Conservation (phyloP, 768 basidiomycete species). For the Tylopilus subfusipes region DNA sequence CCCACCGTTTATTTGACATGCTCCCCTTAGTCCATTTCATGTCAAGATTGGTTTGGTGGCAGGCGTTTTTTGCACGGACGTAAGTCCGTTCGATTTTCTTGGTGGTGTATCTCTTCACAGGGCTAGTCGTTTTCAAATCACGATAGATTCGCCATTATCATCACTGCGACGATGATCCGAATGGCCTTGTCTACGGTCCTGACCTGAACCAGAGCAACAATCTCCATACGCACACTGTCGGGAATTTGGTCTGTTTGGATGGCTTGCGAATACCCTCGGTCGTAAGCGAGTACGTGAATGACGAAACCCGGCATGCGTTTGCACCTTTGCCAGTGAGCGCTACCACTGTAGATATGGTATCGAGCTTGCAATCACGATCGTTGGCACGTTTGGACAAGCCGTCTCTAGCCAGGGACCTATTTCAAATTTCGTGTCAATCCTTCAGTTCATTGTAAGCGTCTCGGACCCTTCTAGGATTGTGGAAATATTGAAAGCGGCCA, state of each 20-base stretch:
- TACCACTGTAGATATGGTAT: neutral
- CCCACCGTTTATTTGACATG: neutral
- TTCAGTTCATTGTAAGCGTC: neutral
- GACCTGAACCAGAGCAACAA: neutral
- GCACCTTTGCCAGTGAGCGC: neutral
- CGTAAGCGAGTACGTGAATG: neutral
- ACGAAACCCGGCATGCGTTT: neutral
- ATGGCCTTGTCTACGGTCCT: neutral
- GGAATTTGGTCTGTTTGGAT: neutral
- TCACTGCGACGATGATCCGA: neutral
- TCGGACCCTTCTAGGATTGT: neutral
- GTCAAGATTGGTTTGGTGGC: neutral
- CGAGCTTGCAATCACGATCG: neutral
- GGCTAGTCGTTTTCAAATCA: neutral
- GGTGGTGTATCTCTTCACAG: neutral
- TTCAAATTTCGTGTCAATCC: neutral
- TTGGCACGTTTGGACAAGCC: neutral
- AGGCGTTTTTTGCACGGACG: neutral
- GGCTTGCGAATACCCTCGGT: neutral
- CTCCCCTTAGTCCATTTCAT: neutral
- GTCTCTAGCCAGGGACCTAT: neutral
- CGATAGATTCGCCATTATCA: neutral
- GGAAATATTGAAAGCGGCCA: neutral
- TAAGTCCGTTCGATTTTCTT: neutral
- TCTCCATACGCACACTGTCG: neutral